A percentile compares a stretch with the other conserved stretches of the same genome.
Evolutionary conservation across 495 filamentous ascomycete genomes (phyloP).

Genomic region (Aspergillus leporis): DNA sequence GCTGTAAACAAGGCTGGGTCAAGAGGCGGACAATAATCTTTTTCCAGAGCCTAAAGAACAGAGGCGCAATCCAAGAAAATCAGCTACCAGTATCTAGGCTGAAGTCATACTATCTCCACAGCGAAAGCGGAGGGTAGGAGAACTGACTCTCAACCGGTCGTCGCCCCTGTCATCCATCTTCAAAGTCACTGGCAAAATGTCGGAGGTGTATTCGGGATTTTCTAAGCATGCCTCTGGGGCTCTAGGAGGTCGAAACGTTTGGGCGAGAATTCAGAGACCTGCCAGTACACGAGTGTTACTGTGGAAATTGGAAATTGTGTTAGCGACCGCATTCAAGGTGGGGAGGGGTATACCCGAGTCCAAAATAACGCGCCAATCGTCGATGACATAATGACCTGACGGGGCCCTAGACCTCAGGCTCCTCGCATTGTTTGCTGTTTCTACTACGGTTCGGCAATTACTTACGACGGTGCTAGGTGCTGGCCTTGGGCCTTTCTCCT

Average conservation of each 20-base stretch:
- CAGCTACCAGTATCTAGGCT: background rate
- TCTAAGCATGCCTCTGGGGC: constrained; percentile 24
- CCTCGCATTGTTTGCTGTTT: background rate
- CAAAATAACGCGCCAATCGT: background rate
- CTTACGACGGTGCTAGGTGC: no score
- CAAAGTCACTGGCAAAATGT: constrained; percentile 19
- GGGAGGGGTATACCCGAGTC: background rate
- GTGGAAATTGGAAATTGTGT: background rate
- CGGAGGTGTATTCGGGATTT: constrained; percentile 15
- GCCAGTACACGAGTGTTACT: background rate
- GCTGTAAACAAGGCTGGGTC: constrained; percentile 66
- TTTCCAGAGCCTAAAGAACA: constrained; percentile 40
- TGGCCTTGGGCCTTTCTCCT: no score
- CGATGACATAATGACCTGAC: constrained; percentile 1
- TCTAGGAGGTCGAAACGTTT: background rate
- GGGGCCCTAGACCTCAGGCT: background rate
- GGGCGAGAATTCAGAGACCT: background rate
- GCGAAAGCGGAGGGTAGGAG: constrained; percentile 1
- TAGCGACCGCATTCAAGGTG: background rate
- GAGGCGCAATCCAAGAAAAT: background rate
- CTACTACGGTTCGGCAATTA: no score
- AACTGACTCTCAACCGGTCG: constrained; percentile 19
- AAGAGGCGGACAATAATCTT: constrained; percentile 60
- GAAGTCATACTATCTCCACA: background rate
- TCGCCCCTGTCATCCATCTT: constrained; percentile 30